phyloP scores from a whole-genome alignment of 257 asterid genomes.

The Paulownia fortunei region DNA sequence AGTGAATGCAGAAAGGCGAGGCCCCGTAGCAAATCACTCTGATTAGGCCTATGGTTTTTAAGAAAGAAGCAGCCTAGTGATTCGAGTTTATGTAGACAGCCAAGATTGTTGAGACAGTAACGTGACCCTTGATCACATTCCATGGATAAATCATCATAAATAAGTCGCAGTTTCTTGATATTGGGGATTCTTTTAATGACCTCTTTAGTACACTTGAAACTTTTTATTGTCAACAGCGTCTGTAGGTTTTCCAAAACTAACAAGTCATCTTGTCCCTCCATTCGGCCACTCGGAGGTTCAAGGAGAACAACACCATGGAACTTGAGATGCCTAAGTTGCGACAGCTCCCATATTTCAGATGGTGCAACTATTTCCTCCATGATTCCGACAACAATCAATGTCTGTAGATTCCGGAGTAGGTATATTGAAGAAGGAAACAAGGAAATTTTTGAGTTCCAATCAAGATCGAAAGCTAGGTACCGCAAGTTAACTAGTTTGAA shows the following conservation, averaged over 20 bases:
- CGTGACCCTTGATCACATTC: no score
- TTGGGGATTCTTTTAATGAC: slow-evolving; percentile 26
- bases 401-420: slow-evolving; percentile 27
- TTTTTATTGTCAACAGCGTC: not conserved
- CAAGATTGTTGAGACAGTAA: not conserved
- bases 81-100: slow-evolving; percentile 9
- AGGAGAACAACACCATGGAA: not conserved
- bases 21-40: not conserved
- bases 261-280: not conserved
- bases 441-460: no score
- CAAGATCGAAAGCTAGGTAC: not conserved
- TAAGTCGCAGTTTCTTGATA: slow-evolving; percentile 16
- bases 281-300: not conserved
- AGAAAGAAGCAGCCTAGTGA: not conserved
- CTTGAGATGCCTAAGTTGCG: slow-evolving; percentile 26
- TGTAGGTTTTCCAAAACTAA: slow-evolving; percentile 22
- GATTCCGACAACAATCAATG: not conserved
- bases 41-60: no score
- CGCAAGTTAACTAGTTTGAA: not conserved
- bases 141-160: no score
- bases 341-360: slow-evolving; percentile 26
- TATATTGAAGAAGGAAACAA: not conserved
- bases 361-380: not conserved
- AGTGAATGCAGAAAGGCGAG: not conserved
- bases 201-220: not conserved